phyloP scores from a whole-genome alignment of 768 basidiomycete species.

The Xerocomus potaroensis region DNA sequence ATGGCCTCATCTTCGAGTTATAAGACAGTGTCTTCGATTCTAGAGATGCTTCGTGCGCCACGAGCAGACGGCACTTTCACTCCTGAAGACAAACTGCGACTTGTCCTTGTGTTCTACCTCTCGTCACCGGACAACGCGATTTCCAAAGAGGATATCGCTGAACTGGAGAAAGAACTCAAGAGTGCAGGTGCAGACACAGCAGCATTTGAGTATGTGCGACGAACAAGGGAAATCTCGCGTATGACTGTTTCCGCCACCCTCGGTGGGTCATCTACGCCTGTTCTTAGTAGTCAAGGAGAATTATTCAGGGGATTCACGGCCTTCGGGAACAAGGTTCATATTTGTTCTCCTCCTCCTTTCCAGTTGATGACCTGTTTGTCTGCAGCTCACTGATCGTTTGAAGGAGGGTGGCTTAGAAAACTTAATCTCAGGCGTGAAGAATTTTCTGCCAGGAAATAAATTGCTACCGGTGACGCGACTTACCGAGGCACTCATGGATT shows the following conservation, averaged over 20 bases:
- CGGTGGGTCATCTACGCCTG: conserved; percentile 62
- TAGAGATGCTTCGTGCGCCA: conserved; percentile 80
- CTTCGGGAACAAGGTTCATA: conserved; percentile 76
- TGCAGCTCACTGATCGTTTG: conserved; percentile 83
- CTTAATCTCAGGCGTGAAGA: conserved; percentile 95
- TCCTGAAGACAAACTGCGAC: conserved; percentile 82
- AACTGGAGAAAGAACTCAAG: conserved; percentile 85
- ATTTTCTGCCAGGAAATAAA: conserved; percentile 94
- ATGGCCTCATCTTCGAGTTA: conserved; percentile 1
- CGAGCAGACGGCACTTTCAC: conserved; percentile 64
- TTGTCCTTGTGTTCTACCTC: conserved; percentile 94
- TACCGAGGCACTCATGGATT: conserved; percentile 97
- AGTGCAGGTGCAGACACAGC: conserved; percentile 73
- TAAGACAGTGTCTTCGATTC: conserved; percentile 72
- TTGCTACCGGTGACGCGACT: conserved; percentile 88
- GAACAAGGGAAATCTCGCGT: conserved; percentile 83
- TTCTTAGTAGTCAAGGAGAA: conserved; percentile 72
- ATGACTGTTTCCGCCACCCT: conserved; percentile 76
- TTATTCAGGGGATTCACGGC: conserved; percentile 93
- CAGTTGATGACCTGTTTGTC: not conserved
- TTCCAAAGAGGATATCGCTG: conserved; percentile 82
- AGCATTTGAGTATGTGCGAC: conserved; percentile 90
- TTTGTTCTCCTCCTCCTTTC: not conserved
- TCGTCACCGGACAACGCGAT: conserved; percentile 77
- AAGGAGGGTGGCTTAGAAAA: conserved; percentile 97